phyloP scores from a whole-genome alignment of 495 filamentous ascomycete species.

The Aspergillus ostianus region DNA sequence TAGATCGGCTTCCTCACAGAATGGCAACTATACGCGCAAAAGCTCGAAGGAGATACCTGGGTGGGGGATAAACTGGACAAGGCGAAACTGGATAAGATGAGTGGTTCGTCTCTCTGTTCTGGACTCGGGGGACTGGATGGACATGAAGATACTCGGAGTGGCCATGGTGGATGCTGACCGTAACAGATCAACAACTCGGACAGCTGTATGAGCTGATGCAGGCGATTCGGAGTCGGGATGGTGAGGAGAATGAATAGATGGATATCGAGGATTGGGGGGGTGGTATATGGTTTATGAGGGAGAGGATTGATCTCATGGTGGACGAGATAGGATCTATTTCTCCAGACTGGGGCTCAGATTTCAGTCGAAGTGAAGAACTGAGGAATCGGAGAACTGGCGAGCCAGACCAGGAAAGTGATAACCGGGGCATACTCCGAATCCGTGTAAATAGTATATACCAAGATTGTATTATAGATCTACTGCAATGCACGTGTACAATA shows the following conservation, averaged over 20 bases:
- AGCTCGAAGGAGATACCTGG: slow-evolving; percentile 84
- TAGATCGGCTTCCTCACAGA: slow-evolving; percentile 94
- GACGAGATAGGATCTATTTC: no score
- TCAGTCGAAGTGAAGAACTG: no score
- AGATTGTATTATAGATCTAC: not conserved
- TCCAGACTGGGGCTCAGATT: no score
- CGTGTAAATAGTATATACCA: no score
- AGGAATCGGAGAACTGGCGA: no score
- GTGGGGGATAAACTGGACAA: slow-evolving; percentile 72
- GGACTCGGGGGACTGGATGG: slow-evolving; percentile 2
- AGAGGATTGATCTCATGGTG: no score
- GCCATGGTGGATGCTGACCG: slow-evolving; percentile 8
- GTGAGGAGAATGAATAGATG: not conserved
- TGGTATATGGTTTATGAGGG: no score
- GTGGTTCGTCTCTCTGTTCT: slow-evolving; percentile 61
- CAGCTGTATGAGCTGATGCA: slow-evolving; percentile 95
- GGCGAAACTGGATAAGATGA: slow-evolving; percentile 87
- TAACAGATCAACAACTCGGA: slow-evolving; percentile 81
- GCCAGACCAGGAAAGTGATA: no score
- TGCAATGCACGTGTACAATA: not conserved
- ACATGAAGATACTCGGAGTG: no score
- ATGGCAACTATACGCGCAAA: slow-evolving; percentile 94
- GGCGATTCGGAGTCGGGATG: slow-evolving; percentile 58
- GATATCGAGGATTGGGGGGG: no score
- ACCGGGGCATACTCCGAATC: no score